phyloP scores from a whole-genome alignment of 2,329 filamentous ascomycete species.

The Pseudofabraea citricarpa region DNA sequence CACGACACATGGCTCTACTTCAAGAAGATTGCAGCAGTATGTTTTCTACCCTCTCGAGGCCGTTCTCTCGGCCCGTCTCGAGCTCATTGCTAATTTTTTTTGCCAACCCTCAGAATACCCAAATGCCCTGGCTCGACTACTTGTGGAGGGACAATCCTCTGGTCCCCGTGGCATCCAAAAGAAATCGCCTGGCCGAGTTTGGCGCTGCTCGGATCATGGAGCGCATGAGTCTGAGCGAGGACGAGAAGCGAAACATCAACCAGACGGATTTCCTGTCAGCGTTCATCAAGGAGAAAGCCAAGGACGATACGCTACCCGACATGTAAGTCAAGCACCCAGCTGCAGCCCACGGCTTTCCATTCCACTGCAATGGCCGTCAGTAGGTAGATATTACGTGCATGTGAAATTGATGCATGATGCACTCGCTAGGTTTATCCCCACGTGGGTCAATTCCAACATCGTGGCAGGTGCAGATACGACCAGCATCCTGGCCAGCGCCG shows the following conservation, averaged over 20 bases:
- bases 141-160: neutral
- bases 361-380: neutral
- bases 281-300: slow-evolving; percentile 15
- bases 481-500: slow-evolving; percentile 25
- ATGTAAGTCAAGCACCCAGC: slow-evolving; percentile 1
- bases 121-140: slow-evolving; percentile 12
- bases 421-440: neutral
- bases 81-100: no score
- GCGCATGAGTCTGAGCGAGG: slow-evolving; percentile 19
- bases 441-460: slow-evolving; percentile 7
- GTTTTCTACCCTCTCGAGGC: slow-evolving; percentile 31
- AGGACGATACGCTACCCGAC: slow-evolving; percentile 1
- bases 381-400: neutral
- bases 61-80: no score
- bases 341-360: no score
- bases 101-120: slow-evolving; percentile 22
- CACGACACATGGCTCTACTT: slow-evolving; percentile 20
- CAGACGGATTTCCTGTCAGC: slow-evolving; percentile 22
- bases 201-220: slow-evolving; percentile 25
- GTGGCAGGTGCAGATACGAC: slow-evolving; percentile 31
- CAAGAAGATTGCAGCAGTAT: slow-evolving; percentile 26
- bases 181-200: slow-evolving; percentile 15
- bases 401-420: neutral
- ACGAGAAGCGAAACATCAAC: neutral
- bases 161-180: neutral